These are phyloP conservation scores for Yamagishiella unicocca DNA, from an alignment of 139 green algal genomes.

Conservation along the genomic window DNA sequence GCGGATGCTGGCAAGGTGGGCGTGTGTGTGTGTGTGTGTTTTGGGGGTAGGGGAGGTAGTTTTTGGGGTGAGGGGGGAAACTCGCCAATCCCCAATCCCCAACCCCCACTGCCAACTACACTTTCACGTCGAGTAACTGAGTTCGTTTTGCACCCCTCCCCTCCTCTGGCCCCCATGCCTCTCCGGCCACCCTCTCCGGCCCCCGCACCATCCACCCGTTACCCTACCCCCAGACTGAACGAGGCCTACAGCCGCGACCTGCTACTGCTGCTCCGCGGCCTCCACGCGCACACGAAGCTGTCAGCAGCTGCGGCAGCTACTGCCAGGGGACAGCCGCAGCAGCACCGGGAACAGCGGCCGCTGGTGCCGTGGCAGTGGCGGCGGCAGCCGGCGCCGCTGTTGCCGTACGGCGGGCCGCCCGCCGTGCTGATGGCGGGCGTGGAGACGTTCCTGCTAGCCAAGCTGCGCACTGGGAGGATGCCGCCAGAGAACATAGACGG, in stretches of 20 bases:
- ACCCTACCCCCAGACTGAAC: not conserved
- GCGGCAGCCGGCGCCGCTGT: not conserved
- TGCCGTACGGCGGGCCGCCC: not conserved
- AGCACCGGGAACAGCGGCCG: not conserved
- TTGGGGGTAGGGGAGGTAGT: not conserved
- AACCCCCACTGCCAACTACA: no score
- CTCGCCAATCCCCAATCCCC: not conserved
- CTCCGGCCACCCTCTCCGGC: not conserved
- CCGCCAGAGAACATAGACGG: slow-evolving; percentile 35
- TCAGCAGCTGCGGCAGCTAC: not conserved
- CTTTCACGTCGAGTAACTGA: not conserved
- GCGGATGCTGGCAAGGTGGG: slow-evolving; percentile 25
- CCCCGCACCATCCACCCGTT: no score
- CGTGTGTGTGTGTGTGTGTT: not conserved
- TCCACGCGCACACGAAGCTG: not conserved
- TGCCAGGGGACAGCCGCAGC: not conserved
- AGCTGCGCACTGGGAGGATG: slow-evolving; percentile 29
- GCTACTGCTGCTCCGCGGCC: slow-evolving; percentile 12
- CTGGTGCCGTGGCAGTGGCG: not conserved
- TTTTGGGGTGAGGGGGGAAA: not conserved
- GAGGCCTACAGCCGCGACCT: slow-evolving; percentile 45
- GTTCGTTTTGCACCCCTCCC: not conserved
- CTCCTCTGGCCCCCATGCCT: no score
- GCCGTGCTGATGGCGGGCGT: not conserved
- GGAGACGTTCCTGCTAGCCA: not conserved